These are phyloP conservation scores for Lodderomyces pseudojiufengensis DNA, from an alignment of 1,139 yeast genomes.

Conservation along the genomic window DNA sequence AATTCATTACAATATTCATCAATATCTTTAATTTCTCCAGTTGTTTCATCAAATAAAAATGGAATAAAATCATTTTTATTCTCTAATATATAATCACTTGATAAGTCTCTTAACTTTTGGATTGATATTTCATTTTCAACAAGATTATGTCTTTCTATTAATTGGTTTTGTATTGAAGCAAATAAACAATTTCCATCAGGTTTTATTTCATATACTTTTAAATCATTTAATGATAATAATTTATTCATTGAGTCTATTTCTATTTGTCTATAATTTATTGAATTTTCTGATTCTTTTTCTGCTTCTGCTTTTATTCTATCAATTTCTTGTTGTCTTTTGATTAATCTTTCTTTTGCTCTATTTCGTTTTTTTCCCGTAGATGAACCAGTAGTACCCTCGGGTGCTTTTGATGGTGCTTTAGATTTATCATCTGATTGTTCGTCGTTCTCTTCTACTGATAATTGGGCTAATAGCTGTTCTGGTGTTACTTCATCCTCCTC, in stretches of 20 bases:
- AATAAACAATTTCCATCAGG: conserved; percentile 97
- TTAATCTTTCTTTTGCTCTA: conserved; percentile 80
- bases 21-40: conserved; percentile 58
- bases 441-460: conserved; percentile 26
- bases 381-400: conserved; percentile 8
- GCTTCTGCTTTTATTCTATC: conserved; percentile 67
- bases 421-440: background rate
- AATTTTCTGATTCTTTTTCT: conserved; percentile 57
- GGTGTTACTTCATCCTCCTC: conserved; percentile 55
- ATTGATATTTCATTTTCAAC: conserved; percentile 27
- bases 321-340: conserved; percentile 68
- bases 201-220: conserved; percentile 60
- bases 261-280: conserved; percentile 64
- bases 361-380: conserved; percentile 50
- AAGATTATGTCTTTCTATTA: conserved; percentile 45
- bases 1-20: conserved; percentile 68
- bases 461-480: conserved; percentile 56
- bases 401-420: conserved; percentile 1
- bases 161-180: conserved; percentile 80
- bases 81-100: conserved; percentile 62
- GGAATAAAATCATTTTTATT: conserved; percentile 75
- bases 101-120: conserved; percentile 54
- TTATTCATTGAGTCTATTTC: conserved; percentile 65
- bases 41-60: conserved; percentile 74
- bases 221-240: conserved; percentile 44